phyloP scores from a whole-genome alignment of 1,284 basidiomycete species.

The Entoloma clypeatum region DNA sequence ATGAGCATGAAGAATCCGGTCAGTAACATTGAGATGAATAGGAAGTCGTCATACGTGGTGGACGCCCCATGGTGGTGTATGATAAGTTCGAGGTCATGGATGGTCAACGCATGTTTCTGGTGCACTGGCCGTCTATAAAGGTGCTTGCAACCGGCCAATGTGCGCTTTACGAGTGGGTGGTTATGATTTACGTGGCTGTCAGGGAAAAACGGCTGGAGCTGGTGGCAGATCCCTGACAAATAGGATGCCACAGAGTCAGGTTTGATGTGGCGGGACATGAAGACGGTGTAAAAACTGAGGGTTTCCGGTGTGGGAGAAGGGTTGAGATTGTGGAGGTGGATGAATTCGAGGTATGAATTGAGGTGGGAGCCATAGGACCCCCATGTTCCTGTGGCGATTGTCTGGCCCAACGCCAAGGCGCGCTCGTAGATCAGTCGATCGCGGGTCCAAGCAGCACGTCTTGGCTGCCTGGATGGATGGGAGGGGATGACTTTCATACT shows the following conservation, averaged over 20 bases:
- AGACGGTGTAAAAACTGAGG: conserved; percentile 34
- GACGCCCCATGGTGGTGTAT: background rate
- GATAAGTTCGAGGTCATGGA: background rate
- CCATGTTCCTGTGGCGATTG: conserved; percentile 28
- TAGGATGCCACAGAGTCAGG: conserved; percentile 13
- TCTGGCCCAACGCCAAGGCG: conserved; percentile 28
- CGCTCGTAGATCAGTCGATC: conserved; percentile 30
- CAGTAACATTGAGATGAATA: conserved; percentile 26
- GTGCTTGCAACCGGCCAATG: conserved; percentile 30
- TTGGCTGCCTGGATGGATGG: conserved; percentile 24
- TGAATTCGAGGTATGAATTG: conserved; percentile 38
- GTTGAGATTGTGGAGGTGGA: conserved; percentile 27
- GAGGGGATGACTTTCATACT: conserved; percentile 20
- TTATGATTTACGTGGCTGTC: conserved; percentile 24
- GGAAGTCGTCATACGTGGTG: conserved; percentile 24
- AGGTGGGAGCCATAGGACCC: conserved; percentile 31
- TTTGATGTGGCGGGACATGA: conserved; percentile 36
- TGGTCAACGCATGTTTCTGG: conserved; percentile 27
- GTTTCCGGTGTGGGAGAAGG: conserved; percentile 33
- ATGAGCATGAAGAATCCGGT: conserved; percentile 30
- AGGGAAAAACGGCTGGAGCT: conserved; percentile 35
- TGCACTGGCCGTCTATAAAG: conserved; percentile 12
- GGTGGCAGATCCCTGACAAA: conserved; percentile 15
- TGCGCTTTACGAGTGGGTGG: conserved; percentile 27
- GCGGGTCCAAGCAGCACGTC: conserved; percentile 27